Percentiles rank a stretch among this genome's conserved stretches.
Conservation (phyloP, 306 rosid genomes). For the Styphnolobium japonicum region DNA sequence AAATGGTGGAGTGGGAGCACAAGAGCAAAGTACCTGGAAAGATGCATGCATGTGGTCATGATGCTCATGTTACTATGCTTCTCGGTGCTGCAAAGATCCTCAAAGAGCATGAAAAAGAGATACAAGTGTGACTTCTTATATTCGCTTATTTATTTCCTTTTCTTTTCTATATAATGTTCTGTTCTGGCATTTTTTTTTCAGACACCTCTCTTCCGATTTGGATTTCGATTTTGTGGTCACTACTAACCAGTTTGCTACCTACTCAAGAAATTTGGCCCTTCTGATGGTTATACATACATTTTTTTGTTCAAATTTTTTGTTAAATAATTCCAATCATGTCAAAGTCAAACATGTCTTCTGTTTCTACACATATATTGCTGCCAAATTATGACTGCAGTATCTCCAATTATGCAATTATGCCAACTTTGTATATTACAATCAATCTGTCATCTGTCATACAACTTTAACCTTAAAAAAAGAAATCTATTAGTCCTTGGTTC, state of each 20-base stretch:
- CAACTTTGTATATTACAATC: background rate
- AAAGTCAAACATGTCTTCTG: background rate
- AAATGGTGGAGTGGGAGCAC: slow-evolving; percentile 93
- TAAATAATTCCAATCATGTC: background rate
- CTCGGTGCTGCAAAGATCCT: slow-evolving; percentile 92
- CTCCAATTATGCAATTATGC: background rate
- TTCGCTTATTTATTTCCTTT: background rate
- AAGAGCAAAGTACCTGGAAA: slow-evolving; percentile 81
- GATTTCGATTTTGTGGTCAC: background rate
- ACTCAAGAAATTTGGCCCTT: background rate
- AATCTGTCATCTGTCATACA: background rate
- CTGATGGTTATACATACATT: background rate
- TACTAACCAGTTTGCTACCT: background rate
- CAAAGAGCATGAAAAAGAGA: slow-evolving; percentile 64
- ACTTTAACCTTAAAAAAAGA: background rate
- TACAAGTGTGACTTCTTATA: slow-evolving; percentile 45
- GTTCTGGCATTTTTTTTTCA: background rate
- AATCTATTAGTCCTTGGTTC: background rate
- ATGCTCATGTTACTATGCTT: slow-evolving; percentile 89
- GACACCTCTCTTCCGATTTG: background rate
- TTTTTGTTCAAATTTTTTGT: background rate
- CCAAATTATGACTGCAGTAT: background rate
- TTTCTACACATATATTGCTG: background rate
- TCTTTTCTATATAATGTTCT: background rate
- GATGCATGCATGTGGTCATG: slow-evolving; percentile 99